A percentile compares a stretch with the other conserved stretches of the same genome.
Conservation (phyloP, 345 rosid genomes). For the Eucalyptus sp. region DNA sequence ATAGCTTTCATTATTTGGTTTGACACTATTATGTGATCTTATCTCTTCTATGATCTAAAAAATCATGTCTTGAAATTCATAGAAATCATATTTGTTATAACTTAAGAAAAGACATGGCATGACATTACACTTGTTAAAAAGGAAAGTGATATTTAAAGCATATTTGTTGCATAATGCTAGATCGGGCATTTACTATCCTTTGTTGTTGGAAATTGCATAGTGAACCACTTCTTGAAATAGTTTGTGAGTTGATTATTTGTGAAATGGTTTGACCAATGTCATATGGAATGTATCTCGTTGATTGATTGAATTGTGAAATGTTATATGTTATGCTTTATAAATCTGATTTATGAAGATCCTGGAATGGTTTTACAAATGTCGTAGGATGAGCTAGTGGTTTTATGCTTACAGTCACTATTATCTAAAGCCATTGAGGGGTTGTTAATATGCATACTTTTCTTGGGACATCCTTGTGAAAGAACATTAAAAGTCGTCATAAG, state of each 20-base stretch:
- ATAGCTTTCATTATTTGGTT: background rate
- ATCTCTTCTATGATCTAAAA: background rate
- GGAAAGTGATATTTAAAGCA: background rate
- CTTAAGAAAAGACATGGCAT: background rate
- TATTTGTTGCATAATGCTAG: background rate
- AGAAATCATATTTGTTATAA: too few relatives aligned
- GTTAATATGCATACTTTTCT: too few relatives aligned
- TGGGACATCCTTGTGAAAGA: background rate
- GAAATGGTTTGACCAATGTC: too few relatives aligned
- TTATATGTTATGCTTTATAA: background rate
- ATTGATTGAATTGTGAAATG: too few relatives aligned
- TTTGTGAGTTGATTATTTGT: too few relatives aligned
- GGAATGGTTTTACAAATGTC: rapidly evolving
- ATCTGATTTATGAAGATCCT: too few relatives aligned
- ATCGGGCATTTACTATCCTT: too few relatives aligned
- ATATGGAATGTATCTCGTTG: too few relatives aligned
- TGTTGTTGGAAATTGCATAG: too few relatives aligned
- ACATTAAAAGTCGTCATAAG: background rate
- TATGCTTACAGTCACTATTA: background rate
- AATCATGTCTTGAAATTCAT: background rate
- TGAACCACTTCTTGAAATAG: too few relatives aligned
- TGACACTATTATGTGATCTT: background rate
- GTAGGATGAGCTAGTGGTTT: background rate
- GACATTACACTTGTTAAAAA: background rate
- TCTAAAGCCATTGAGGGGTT: background rate